These are phyloP conservation scores for Didymella arachidicola DNA, from an alignment of 2,329 filamentous ascomycete genomes.

Conservation along the genomic window DNA sequence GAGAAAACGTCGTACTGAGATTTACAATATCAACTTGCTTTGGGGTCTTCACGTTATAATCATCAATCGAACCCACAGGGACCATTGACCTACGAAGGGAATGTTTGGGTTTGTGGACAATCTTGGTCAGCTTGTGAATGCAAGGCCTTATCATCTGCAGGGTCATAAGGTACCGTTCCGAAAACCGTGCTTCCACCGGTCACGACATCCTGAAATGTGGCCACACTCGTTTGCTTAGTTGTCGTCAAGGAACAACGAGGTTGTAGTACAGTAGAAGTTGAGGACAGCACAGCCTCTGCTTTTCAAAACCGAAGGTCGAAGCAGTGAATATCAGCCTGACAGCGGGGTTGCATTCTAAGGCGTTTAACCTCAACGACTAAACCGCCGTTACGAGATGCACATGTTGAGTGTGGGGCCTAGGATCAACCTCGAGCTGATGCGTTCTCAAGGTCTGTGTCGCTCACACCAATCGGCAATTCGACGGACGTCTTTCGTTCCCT, in stretches of 20 bases:
- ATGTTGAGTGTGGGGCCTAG: neutral
- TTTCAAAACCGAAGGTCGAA: neutral
- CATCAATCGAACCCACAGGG: neutral
- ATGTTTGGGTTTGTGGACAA: neutral
- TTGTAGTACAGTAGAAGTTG: neutral
- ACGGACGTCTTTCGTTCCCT: neutral
- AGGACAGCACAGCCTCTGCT: neutral
- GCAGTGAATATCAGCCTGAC: neutral
- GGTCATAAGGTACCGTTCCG: neutral
- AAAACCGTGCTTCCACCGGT: neutral
- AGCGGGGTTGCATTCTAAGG: neutral
- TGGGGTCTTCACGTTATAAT: neutral
- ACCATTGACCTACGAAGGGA: neutral
- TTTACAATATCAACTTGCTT: neutral
- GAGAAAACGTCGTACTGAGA: neutral
- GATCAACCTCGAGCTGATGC: neutral
- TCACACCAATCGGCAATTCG: neutral
- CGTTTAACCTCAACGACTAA: neutral
- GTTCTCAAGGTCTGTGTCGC: neutral
- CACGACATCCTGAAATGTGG: neutral
- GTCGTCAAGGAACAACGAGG: neutral
- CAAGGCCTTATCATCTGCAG: neutral
- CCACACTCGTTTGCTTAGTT: neutral
- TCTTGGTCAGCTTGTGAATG: neutral
- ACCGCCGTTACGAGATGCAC: neutral